These are phyloP conservation scores for Hypomyces rosellus DNA, from an alignment of 2,329 filamentous ascomycete species.

Conservation along the genomic window DNA sequence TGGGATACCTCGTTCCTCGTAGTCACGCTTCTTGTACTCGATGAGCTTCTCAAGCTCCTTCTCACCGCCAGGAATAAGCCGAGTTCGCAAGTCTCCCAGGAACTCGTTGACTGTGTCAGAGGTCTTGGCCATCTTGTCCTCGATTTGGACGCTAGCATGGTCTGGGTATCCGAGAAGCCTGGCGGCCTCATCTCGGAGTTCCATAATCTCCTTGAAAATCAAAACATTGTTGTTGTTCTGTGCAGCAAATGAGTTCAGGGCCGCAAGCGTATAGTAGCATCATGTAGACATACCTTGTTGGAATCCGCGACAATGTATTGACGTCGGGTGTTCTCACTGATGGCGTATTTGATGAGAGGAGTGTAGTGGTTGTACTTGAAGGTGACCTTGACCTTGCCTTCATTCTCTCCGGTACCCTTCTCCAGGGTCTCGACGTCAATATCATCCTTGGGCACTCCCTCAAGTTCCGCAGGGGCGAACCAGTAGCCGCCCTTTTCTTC, in stretches of 20 bases:
- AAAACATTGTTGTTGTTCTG: constrained; percentile 63
- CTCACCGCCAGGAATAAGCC: constrained; percentile 61
- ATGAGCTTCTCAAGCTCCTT: constrained; percentile 67
- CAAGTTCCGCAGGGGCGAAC: constrained; percentile 67
- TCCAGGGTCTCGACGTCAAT: constrained; percentile 56
- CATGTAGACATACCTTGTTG: constrained; percentile 55
- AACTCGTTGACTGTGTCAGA: constrained; percentile 67
- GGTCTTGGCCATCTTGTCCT: constrained; percentile 81
- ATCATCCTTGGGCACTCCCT: constrained; percentile 68
- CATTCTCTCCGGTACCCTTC: constrained; percentile 65
- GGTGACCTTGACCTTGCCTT: constrained; percentile 66
- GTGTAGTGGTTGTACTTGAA: constrained; percentile 84
- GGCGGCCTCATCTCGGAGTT: constrained; percentile 71
- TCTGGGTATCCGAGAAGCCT: constrained; percentile 70
- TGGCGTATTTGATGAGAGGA: constrained; percentile 70
- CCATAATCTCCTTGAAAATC: constrained; percentile 67
- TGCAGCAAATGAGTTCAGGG: not conserved
- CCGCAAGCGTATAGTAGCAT: not conserved
- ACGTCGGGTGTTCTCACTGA: constrained; percentile 60
- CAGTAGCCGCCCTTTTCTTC: constrained; percentile 77
- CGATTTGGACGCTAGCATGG: constrained; percentile 69
- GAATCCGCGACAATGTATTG: constrained; percentile 68
- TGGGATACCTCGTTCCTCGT: constrained; percentile 50
- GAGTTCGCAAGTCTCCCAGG: constrained; percentile 60
- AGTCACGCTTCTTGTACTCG: constrained; percentile 66